These are phyloP conservation scores for Fusarium sp. DNA, from an alignment of 2,329 filamentous ascomycete genomes.

Conservation along the genomic window DNA sequence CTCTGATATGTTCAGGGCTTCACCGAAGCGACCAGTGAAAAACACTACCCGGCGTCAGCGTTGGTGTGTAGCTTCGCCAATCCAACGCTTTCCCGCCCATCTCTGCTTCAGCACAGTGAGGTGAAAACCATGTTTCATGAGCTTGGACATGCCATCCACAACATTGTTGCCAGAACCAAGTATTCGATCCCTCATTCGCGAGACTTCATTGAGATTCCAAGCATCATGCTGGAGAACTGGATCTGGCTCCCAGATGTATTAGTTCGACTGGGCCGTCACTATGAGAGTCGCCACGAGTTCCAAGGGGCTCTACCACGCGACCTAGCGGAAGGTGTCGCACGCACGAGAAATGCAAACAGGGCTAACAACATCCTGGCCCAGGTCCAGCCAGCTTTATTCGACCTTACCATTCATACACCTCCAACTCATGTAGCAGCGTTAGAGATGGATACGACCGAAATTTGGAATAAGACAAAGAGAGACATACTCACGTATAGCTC, in stretches of 20 bases:
- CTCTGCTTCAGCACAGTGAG: neutral
- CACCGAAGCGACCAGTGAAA: fast-evolving
- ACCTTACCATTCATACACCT: neutral
- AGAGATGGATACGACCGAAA: neutral
- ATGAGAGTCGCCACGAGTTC: fast-evolving
- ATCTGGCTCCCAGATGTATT: neutral
- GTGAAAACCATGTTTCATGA: neutral
- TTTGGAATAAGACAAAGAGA: neutral
- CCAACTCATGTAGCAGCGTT: neutral
- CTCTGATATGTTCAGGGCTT: fast-evolving
- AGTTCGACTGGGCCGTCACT: neutral
- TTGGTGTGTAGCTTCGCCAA: neutral
- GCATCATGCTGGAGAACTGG: neutral
- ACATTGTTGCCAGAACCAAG: neutral
- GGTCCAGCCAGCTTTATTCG: neutral
- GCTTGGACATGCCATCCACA: neutral
- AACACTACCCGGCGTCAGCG: neutral
- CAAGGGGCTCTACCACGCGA: neutral
- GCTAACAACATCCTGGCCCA: neutral
- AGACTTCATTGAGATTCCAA: neutral
- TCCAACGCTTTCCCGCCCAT: neutral
- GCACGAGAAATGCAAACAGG: neutral
- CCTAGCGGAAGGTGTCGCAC: neutral
- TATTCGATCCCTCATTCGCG: neutral
- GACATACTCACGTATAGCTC: neutral